A percentile compares a stretch with the other conserved stretches of the same genome.
Conservation (phyloP, 2,329 filamentous ascomycete species). For the Aquanectria penicillioides region DNA sequence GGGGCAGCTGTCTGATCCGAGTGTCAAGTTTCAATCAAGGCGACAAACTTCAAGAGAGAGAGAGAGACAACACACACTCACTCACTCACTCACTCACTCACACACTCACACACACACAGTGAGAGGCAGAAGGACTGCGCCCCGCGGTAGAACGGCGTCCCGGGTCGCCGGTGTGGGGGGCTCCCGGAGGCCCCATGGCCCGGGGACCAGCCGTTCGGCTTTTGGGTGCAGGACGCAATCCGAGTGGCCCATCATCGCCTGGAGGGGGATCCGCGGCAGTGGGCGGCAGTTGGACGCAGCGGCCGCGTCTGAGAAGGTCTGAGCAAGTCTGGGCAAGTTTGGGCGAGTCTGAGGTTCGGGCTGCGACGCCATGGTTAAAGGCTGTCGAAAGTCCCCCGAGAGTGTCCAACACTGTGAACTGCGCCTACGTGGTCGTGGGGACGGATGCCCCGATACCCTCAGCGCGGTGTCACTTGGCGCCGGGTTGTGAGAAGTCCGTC, state of each 20-base stretch:
- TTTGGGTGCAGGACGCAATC: background rate
- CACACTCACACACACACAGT: background rate
- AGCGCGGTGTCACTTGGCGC: background rate
- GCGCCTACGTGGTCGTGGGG: background rate
- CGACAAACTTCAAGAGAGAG: too few relatives aligned
- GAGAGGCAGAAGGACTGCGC: slow-evolving; percentile 19
- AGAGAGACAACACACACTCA: background rate
- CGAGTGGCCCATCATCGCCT: background rate
- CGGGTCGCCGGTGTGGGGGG: slow-evolving; percentile 7
- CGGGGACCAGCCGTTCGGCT: slow-evolving; percentile 5
- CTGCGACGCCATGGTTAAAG: background rate
- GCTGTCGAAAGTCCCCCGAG: too few relatives aligned
- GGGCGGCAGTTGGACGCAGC: slow-evolving; percentile 1
- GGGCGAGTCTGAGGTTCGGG: background rate
- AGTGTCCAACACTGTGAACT: too few relatives aligned
- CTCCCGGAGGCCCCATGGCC: slow-evolving; percentile 18
- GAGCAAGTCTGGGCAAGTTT: background rate
- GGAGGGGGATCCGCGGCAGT: slow-evolving; percentile 7
- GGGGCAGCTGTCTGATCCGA: too few relatives aligned
- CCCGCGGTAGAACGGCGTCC: slow-evolving; percentile 27
- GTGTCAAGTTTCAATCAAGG: too few relatives aligned
- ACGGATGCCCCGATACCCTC: too few relatives aligned
- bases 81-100: background rate
- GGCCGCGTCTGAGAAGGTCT: background rate
- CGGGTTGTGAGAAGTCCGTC: too few relatives aligned